Conservation (phyloP, 202 grass and related monocot species). For the Carex arenaria region DNA sequence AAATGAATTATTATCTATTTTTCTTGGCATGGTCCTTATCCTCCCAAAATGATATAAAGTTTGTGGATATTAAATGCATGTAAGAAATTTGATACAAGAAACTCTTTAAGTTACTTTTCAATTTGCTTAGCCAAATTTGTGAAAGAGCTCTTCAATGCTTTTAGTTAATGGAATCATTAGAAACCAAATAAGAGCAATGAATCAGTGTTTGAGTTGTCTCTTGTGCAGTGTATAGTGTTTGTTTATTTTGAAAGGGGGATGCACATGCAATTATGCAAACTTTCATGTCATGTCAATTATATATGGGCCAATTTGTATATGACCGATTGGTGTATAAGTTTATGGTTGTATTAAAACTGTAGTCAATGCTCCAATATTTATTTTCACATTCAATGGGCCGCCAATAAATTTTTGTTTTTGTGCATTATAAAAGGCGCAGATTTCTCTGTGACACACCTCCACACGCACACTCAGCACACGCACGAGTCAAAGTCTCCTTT, state of each 20-base stretch:
- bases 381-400: background rate
- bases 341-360: background rate
- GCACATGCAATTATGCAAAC: background rate
- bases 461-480: background rate
- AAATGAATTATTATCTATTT: background rate
- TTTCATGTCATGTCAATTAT: slow-evolving; percentile 12
- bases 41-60: background rate
- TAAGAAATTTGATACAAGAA: slow-evolving; percentile 1
- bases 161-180: background rate
- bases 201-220: background rate
- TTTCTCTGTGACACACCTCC: background rate
- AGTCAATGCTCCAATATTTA: background rate
- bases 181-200: slow-evolving; percentile 6
- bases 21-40: background rate
- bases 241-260: background rate
- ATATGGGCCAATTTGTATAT: slow-evolving; percentile 14
- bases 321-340: slow-evolving; percentile 10
- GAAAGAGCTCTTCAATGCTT: slow-evolving; percentile 16
- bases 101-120: background rate
- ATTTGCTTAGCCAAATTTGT: slow-evolving; percentile 15
- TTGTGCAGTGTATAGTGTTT: background rate
- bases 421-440: background rate
- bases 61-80: slow-evolving; percentile 5
- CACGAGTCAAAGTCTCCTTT: background rate
- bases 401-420: background rate